Evolutionary conservation across 1,284 basidiomycete species (phyloP).

Genomic region (Sparassis latifolia): DNA sequence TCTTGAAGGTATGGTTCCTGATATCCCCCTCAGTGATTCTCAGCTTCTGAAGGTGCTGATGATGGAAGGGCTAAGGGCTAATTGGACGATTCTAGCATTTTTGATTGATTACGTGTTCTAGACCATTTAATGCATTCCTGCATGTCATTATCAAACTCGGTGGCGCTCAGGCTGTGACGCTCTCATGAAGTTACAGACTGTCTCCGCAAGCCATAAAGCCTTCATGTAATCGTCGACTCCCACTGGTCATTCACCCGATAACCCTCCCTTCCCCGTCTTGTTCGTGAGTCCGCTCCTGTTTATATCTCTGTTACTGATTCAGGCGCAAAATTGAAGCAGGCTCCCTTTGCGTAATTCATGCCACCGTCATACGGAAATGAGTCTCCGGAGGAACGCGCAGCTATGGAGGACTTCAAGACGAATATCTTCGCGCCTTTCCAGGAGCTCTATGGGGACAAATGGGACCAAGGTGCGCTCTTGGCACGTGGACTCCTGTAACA

Average conservation of each 20-base stretch:
- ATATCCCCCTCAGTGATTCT: too few relatives aligned
- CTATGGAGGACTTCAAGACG: conserved; percentile 23
- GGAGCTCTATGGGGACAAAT: conserved; percentile 25
- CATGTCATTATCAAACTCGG: conserved; percentile 13
- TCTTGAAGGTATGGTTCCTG: too few relatives aligned
- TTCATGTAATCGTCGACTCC: not conserved
- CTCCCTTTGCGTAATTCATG: conserved; percentile 1
- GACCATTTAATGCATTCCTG: conserved; percentile 7
- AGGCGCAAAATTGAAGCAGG: too few relatives aligned
- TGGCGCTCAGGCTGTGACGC: not conserved
- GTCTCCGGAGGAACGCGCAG: conserved; percentile 21
- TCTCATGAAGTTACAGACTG: conserved; percentile 2
- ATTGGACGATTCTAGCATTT: conserved; percentile 14
- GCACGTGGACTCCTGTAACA: not conserved
- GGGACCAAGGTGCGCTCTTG: conserved; percentile 22
- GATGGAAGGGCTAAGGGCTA: conserved; percentile 10
- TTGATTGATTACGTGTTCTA: conserved; percentile 23
- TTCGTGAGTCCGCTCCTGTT: not conserved
- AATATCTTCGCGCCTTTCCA: conserved; percentile 26
- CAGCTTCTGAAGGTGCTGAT: conserved; percentile 4
- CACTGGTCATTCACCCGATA: not conserved
- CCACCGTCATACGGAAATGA: conserved; percentile 10
- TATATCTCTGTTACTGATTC: too few relatives aligned
- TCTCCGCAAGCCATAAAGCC: too few relatives aligned
- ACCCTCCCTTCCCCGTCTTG: not conserved